Base-by-base conservation (phyloP, 2,329 filamentous ascomycete genomes). In the Aspergillus eucalypticola region DNA sequence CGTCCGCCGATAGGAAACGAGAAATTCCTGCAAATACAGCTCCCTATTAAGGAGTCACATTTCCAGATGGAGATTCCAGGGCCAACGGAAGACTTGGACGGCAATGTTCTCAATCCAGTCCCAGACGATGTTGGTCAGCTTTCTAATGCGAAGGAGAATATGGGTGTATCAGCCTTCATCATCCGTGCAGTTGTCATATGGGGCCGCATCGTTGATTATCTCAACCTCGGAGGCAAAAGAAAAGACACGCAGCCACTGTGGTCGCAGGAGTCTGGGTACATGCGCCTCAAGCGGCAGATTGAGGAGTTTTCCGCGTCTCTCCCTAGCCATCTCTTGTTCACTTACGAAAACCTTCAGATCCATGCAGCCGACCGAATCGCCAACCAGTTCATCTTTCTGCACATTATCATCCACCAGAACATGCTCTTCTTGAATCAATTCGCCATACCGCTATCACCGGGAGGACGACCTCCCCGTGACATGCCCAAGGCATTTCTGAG, bases 101-200 rank as follows among this genome's bases (percentile, higher is more conserved):
- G 93, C 2, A 82, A 85, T 21, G 82, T 90, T 1, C 84, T 85
- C 3, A 86, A 88, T 61, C 83, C 86, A 0, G 82, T 86, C 7
- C 80, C 85, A 0, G 81, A 83, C 3, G 85, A 89, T 48, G 84
- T 86, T n/a, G 87, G 85, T 3, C 86, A 89, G 63, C 74, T 88
- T 17, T 83, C 83, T 29, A 84, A 91, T 65, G 83, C 89, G 1
- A 87, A 84, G 68, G 88, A 90, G 7, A 97, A 96, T 71, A 96
- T 98, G 92, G 95, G 94, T 2, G 92, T 96, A 4, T 90, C 92
- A 1, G 92, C 94, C 10, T 96, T 96, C 75, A 90, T 95, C 70
- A 90, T 98, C 63, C 88, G 91, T 19, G 84, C 89, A 2, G 90
- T 98, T 62, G 87, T 92, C 2, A 81, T 96, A 32, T 98, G 94